Conservation (phyloP, 257 asterid genomes). For the Nicotiana sylvestris region DNA sequence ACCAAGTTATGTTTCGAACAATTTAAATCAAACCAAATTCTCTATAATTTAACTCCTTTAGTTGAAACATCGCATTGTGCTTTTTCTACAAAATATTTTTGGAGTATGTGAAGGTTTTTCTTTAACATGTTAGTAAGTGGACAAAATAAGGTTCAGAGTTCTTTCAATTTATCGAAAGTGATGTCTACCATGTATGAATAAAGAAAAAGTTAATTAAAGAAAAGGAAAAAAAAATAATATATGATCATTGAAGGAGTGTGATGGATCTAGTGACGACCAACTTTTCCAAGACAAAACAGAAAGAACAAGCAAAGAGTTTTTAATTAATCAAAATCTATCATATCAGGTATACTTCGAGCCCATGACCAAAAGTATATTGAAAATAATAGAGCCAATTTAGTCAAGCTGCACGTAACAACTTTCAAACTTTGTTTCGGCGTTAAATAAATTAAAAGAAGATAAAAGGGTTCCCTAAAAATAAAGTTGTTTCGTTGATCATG, state of each 20-base stretch:
- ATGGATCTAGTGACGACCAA: conserved; percentile 6
- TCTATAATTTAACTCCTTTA: not conserved
- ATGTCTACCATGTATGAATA: not conserved
- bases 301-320: not conserved
- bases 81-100: not conserved
- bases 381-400: not conserved
- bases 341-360: conserved; percentile 28
- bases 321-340: not conserved
- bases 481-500: not conserved
- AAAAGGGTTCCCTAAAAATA: not conserved
- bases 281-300: conserved; percentile 4
- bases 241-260: not conserved
- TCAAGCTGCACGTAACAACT: conserved; percentile 23
- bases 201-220: not conserved
- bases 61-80: conserved; percentile 3
- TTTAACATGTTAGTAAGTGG: not conserved
- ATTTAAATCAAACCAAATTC: not conserved
- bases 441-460: not conserved
- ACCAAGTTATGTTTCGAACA: not conserved
- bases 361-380: conserved; percentile 11
- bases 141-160: conserved; percentile 9
- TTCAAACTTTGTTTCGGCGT: conserved; percentile 28
- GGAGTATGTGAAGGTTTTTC: not conserved
- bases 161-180: not conserved
- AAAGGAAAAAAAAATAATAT: not conserved